Base-by-base conservation (phyloP, 495 filamentous ascomycete species). In the Staphylotrichum tortipilum region DNA sequence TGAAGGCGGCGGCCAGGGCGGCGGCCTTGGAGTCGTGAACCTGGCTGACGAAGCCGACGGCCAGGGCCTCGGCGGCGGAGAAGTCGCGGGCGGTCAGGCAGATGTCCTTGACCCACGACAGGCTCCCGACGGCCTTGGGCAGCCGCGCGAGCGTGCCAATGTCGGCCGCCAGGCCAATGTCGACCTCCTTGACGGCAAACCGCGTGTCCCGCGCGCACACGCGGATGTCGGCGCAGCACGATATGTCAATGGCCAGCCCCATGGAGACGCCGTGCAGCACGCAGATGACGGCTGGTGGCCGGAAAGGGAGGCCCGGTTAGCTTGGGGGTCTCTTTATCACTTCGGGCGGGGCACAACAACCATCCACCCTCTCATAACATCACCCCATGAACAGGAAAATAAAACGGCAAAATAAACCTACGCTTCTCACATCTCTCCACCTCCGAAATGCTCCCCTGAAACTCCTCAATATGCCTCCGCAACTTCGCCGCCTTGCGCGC, bases 141-240 rank as follows among this genome's bases (percentile, higher is more conserved):
- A 98, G 70, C 3, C 92, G 83, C 18, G 76, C 80, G 33, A 98
- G 69, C 2, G 89, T 95, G 14, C 92, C 92, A 40, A 97, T 82
- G 65, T 98, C 92, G 14, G 92, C 92, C 11, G 92, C 92, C 23
- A 98, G 66, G 1, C 92, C 92, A 30, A 97, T 94, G 61, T 96
- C 92, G 12, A 95, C 88, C 69, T 97, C 94, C 61, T 95, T 95
- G 19, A 97, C 88, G 0, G 81, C 72, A 56, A 96, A 86, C 21
- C 70, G 72, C 1, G 81, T 74, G 41, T 82, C 75, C 12, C 67
- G 59, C 0, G 81, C 72, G 56, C 79, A 85, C 49, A 97, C 68
- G 11, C 92, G 81, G 44, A 98, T 76, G 60, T 97, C 92, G 40
- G 83, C 79, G 43, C 84, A 82, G 35, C 79, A 79, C 40, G 81